Evolutionary conservation across 371 early-diverging fungal genomes (phyloP).

Genomic region (Circinella minor): DNA sequence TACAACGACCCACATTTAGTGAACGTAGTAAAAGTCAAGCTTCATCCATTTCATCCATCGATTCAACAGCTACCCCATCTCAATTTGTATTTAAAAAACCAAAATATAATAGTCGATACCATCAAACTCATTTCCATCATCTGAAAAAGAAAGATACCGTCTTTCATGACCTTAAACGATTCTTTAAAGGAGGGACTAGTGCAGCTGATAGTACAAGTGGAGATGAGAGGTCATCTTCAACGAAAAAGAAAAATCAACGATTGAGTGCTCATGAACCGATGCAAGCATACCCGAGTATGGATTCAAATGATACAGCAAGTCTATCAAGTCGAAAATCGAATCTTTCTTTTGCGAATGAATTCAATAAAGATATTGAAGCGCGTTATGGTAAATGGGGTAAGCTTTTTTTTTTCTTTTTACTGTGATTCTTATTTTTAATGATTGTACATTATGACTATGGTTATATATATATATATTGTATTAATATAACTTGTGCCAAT

Average conservation of each 20-base stretch:
- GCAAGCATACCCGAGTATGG: conserved; percentile 5
- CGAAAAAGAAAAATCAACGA: not conserved
- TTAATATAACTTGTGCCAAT: not conserved
- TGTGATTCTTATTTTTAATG: too few species aligned
- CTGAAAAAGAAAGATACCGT: conserved; percentile 34
- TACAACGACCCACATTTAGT: not conserved
- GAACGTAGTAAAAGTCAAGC: not conserved
- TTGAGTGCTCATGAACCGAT: not conserved
- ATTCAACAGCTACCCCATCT: conserved; percentile 24
- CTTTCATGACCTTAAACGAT: conserved; percentile 45
- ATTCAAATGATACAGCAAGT: not conserved
- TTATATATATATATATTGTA: not conserved
- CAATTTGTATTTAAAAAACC: conserved; percentile 39
- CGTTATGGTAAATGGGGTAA: conserved; percentile 41
- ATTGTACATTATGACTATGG: too few species aligned
- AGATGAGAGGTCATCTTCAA: not conserved
- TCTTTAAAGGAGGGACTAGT: conserved; percentile 25
- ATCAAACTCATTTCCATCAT: conserved; percentile 37
- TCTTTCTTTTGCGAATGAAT: conserved; percentile 31
- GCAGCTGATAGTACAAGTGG: not conserved
- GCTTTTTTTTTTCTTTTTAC: not conserved
- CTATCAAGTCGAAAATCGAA: conserved; percentile 10
- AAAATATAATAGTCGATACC: conserved; percentile 29
- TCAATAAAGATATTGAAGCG: conserved; percentile 29
- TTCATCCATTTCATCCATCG: conserved; percentile 2